These are phyloP conservation scores for Letharia columbiana DNA, from an alignment of 495 filamentous ascomycete genomes.

Conservation along the genomic window DNA sequence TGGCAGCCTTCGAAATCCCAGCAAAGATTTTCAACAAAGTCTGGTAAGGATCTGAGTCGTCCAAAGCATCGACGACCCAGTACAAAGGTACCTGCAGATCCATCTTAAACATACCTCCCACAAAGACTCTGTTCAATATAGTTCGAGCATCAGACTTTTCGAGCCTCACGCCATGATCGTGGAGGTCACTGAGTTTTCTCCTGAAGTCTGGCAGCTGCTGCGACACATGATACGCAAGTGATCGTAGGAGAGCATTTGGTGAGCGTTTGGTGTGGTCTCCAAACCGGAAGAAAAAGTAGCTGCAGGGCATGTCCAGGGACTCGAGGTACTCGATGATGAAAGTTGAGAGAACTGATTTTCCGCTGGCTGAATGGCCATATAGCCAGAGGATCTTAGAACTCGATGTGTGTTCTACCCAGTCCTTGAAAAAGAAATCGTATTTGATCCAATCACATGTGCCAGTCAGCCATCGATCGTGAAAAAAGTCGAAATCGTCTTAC, in stretches of 20 bases:
- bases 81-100: conserved; percentile 16
- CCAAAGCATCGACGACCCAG: conserved; percentile 39
- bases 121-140: conserved; percentile 33
- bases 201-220: conserved; percentile 2
- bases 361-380: conserved; percentile 25
- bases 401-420: too few species aligned
- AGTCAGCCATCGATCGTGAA: too few species aligned
- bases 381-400: conserved; percentile 30
- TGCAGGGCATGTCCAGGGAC: conserved; percentile 15
- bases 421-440: too few species aligned
- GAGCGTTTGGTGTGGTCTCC: conserved; percentile 26
- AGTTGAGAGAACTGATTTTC: conserved; percentile 30
- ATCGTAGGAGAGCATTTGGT: conserved; percentile 27
- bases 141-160: conserved; percentile 26
- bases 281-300: conserved; percentile 33
- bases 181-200: conserved; percentile 8
- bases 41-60: conserved; percentile 29
- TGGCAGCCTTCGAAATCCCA: conserved; percentile 13
- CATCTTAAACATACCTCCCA: conserved; percentile 26
- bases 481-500: too few species aligned
- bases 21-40: conserved; percentile 26
- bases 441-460: too few species aligned
- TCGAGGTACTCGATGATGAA: conserved; percentile 25
- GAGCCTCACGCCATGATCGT: conserved; percentile 11
- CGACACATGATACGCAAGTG: conserved; percentile 32